A percentile compares a stretch with the other conserved stretches of the same genome.
Conservation (phyloP, 495 filamentous ascomycete species). For the Tuber aestivum region DNA sequence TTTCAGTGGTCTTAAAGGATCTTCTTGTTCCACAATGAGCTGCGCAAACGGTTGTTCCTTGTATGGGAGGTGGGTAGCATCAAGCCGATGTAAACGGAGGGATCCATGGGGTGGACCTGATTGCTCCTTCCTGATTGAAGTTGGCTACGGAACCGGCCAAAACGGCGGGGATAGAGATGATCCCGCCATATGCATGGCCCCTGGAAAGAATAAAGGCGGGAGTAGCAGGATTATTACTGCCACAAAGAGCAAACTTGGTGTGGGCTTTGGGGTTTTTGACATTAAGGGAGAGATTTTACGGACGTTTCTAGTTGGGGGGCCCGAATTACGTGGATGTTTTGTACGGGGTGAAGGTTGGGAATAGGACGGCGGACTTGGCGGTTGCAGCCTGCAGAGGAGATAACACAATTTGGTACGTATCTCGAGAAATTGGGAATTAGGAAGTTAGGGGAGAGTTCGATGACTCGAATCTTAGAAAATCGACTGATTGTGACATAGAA, state of each 20-base stretch:
- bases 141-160: constrained; percentile 42
- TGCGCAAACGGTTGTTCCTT: constrained; percentile 42
- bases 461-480: background rate
- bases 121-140: constrained; percentile 42
- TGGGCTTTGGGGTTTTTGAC: constrained; percentile 43
- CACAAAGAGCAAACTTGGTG: constrained; percentile 40
- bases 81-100: constrained; percentile 40
- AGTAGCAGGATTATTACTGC: constrained; percentile 44
- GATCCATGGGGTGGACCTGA: constrained; percentile 42
- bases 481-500: constrained; percentile 13
- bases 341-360: constrained; percentile 41
- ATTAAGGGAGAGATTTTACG: constrained; percentile 42
- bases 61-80: constrained; percentile 41
- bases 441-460: background rate
- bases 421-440: background rate
- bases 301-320: constrained; percentile 38
- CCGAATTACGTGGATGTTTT: constrained; percentile 46
- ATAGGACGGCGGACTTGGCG: constrained; percentile 37
- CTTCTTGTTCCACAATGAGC: constrained; percentile 30
- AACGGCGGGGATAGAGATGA: constrained; percentile 44
- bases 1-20: constrained; percentile 39
- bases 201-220: constrained; percentile 21
- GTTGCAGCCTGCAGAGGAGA: constrained; percentile 44
- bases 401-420: constrained; percentile 43
- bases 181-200: constrained; percentile 45